Conservation (phyloP, 345 rosid species). For the Mercurialis annua region DNA sequence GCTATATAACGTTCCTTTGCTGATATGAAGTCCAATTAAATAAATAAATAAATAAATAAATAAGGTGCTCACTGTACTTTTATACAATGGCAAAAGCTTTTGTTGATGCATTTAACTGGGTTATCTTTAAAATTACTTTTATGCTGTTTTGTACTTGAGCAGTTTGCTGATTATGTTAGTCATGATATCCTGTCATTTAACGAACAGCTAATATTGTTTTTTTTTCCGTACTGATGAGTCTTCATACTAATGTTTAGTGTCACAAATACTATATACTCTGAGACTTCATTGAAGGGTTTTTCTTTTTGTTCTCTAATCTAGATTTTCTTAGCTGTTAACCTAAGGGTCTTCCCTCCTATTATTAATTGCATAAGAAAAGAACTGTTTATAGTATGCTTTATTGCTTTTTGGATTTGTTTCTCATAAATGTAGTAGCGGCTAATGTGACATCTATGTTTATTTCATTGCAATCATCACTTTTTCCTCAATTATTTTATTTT, state of each 20-base stretch:
- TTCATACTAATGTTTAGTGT: neutral
- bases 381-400: neutral
- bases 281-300: neutral
- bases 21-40: neutral
- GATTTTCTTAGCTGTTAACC: neutral
- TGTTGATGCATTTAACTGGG: neutral
- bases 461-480: constrained; percentile 3
- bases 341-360: neutral
- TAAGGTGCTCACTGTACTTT: neutral
- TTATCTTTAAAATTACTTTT: constrained; percentile 6
- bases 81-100: neutral
- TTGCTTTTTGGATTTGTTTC: neutral
- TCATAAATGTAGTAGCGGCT: neutral
- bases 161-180: neutral
- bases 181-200: neutral
- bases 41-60: neutral
- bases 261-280: neutral
- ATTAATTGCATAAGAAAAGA: neutral
- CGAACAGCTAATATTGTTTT: neutral
- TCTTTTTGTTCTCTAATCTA: neutral
- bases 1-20: neutral
- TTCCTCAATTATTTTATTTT: neutral
- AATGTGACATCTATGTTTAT: neutral
- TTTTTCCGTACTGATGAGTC: neutral
- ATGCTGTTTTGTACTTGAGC: neutral